Percentiles rank a stretch among this genome's conserved stretches.
phyloP scores from a whole-genome alignment of 768 basidiomycete genomes.

The Suillus paluster region DNA sequence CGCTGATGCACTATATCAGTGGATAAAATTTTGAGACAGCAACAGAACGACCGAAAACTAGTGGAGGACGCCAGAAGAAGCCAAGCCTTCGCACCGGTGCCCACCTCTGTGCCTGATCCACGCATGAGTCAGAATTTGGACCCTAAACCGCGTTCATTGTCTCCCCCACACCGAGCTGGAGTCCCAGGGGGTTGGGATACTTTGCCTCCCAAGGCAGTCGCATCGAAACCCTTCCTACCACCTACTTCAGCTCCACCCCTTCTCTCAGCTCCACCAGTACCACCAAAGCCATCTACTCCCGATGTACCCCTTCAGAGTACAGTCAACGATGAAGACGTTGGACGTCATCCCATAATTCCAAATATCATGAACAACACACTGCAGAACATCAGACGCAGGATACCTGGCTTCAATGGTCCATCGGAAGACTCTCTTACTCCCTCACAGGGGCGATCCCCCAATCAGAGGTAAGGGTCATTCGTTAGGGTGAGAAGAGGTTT shows the following conservation, averaged over 20 bases:
- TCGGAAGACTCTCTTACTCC: slow-evolving; percentile 12
- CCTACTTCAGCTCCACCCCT: slow-evolving; percentile 18
- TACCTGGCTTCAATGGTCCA: slow-evolving; percentile 16
- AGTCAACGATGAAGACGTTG: slow-evolving; percentile 5
- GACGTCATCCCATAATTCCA: slow-evolving; percentile 4
- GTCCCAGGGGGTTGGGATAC: slow-evolving; percentile 28
- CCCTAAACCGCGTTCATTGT: slow-evolving; percentile 17
- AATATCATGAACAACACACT: slow-evolving; percentile 21
- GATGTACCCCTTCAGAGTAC: slow-evolving; percentile 9
- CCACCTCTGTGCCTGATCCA: slow-evolving; percentile 19
- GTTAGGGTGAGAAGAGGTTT: background rate
- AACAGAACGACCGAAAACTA: slow-evolving; percentile 66
- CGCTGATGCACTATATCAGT: slow-evolving; percentile 48
- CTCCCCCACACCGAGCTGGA: slow-evolving; percentile 22
- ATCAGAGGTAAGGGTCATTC: background rate
- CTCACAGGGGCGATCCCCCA: background rate
- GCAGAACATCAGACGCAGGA: slow-evolving; percentile 33
- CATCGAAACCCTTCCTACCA: background rate
- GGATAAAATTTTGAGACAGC: slow-evolving; percentile 87
- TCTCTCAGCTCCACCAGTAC: slow-evolving; percentile 3
- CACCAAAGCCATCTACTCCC: slow-evolving; percentile 2
- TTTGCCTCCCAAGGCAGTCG: slow-evolving; percentile 1
- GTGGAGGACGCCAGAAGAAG: slow-evolving; percentile 48
- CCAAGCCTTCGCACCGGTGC: slow-evolving; percentile 26
- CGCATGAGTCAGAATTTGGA: slow-evolving; percentile 7